These are phyloP conservation scores for Auricularia auricula-judae DNA, from an alignment of 768 basidiomycete genomes.

Conservation along the genomic window DNA sequence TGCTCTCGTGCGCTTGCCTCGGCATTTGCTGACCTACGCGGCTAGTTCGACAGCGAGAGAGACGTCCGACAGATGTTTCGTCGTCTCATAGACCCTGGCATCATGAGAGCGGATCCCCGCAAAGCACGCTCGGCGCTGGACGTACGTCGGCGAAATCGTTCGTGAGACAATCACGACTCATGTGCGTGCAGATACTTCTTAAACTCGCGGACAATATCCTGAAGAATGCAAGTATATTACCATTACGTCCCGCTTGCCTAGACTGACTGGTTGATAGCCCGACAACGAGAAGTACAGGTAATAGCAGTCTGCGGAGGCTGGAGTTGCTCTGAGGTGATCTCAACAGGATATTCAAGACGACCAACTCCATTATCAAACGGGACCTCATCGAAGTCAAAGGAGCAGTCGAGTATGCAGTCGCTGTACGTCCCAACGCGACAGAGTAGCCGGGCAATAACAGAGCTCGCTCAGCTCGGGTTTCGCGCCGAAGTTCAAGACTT, in stretches of 20 bases:
- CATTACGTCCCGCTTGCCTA: conserved; percentile 7
- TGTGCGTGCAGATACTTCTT: conserved; percentile 7
- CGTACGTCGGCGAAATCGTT: conserved; percentile 37
- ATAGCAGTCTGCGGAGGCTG: conserved; percentile 57
- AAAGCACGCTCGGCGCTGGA: background rate
- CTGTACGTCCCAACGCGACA: conserved; percentile 33
- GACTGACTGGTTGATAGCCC: background rate
- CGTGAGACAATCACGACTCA: conserved; percentile 44
- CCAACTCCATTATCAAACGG: conserved; percentile 56
- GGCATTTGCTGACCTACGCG: background rate
- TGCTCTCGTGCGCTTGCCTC: background rate
- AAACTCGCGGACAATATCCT: conserved; percentile 9
- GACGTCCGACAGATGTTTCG: conserved; percentile 63
- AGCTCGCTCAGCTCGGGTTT: conserved; percentile 54
- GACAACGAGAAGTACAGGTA: conserved; percentile 16
- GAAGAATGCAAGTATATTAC: conserved; percentile 5
- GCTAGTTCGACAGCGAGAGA: conserved; percentile 33
- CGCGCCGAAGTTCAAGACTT: conserved; percentile 60
- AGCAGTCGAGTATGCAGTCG: conserved; percentile 69
- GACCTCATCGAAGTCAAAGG: conserved; percentile 59
- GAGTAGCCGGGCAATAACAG: background rate
- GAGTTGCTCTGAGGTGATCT: conserved; percentile 54
- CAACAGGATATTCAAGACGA: conserved; percentile 66
- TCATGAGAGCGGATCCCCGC: conserved; percentile 48
- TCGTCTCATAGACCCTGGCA: conserved; percentile 69